Evolutionary conservation across 352 stramenopile species (phyloP).

Genomic region (Globisporangium echinulatum): DNA sequence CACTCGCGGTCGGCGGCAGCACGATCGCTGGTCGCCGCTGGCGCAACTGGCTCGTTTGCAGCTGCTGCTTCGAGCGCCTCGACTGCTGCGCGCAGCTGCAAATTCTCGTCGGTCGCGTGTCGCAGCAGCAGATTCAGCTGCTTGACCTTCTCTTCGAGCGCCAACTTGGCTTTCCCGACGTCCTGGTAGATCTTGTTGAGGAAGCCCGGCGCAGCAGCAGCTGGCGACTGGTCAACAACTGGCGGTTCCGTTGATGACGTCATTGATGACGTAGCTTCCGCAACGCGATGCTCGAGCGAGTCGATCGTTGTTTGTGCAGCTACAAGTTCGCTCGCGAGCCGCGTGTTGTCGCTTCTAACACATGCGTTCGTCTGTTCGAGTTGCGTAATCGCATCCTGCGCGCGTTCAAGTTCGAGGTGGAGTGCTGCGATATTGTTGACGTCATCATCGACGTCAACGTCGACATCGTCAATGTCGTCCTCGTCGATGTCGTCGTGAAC

Average conservation of each 20-base stretch:
- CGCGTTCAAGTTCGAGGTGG: slow-evolving; percentile 38
- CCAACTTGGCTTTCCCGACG: slow-evolving; percentile 70
- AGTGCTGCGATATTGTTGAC: slow-evolving; percentile 1
- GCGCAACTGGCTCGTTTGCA: not conserved
- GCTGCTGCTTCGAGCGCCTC: slow-evolving; percentile 3
- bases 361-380: slow-evolving; percentile 22
- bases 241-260: too few species aligned
- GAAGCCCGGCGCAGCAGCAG: slow-evolving; percentile 29
- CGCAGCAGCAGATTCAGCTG: slow-evolving; percentile 41
- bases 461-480: not conserved
- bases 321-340: slow-evolving; percentile 34
- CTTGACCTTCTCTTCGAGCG: slow-evolving; percentile 64
- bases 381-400: slow-evolving; percentile 12
- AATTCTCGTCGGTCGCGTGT: slow-evolving; percentile 45
- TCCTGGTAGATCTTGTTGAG: slow-evolving; percentile 80
- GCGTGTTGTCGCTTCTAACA: slow-evolving; percentile 17
- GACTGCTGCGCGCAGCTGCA: slow-evolving; percentile 20
- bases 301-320: slow-evolving; percentile 30
- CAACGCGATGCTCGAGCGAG: slow-evolving; percentile 22
- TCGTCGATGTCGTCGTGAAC: not conserved
- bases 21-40: slow-evolving; percentile 1
- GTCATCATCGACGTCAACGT: not conserved
- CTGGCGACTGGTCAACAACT: not conserved
- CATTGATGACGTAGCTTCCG: slow-evolving; percentile 4
- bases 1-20: slow-evolving; percentile 5